phyloP scores from a whole-genome alignment of 176 grass and related monocot genomes.

The Neostapfia colusana region DNA sequence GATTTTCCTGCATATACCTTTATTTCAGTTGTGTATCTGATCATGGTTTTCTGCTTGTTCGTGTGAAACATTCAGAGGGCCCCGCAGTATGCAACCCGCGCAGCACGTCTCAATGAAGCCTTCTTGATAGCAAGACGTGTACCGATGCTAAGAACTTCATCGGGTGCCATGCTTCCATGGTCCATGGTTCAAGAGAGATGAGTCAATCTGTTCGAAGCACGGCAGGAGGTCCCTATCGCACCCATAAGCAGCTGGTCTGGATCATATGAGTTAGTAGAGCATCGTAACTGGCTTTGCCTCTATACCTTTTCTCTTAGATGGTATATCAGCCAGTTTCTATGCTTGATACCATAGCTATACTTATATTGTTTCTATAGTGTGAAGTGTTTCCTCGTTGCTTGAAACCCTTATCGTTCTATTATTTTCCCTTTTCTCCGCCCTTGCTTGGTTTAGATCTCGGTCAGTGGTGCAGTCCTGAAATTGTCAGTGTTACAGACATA shows the following conservation, averaged over 20 bases:
- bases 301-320: slow-evolving; percentile 1
- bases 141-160: slow-evolving; percentile 52
- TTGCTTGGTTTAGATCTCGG: background rate
- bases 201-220: slow-evolving; percentile 22
- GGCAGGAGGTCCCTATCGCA: background rate
- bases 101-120: slow-evolving; percentile 60
- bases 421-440: no score
- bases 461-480: slow-evolving; percentile 15
- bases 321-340: background rate
- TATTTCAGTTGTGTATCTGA: slow-evolving; percentile 25
- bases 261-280: slow-evolving; percentile 10
- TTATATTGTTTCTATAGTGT: no score
- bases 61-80: slow-evolving; percentile 49
- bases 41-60: slow-evolving; percentile 14
- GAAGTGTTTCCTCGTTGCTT: no score
- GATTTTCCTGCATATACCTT: background rate
- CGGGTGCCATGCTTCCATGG: slow-evolving; percentile 53
- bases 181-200: slow-evolving; percentile 60
- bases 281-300: background rate
- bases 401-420: no score
- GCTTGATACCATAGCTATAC: background rate
- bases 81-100: slow-evolving; percentile 47
- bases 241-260: slow-evolving; percentile 3
- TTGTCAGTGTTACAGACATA: background rate
- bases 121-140: slow-evolving; percentile 59